Evolutionary conservation across 2,329 filamentous ascomycete species (phyloP), one percentile per base, ranked within the genome.

Genomic region (Metarhizium guizhouense): DNA sequence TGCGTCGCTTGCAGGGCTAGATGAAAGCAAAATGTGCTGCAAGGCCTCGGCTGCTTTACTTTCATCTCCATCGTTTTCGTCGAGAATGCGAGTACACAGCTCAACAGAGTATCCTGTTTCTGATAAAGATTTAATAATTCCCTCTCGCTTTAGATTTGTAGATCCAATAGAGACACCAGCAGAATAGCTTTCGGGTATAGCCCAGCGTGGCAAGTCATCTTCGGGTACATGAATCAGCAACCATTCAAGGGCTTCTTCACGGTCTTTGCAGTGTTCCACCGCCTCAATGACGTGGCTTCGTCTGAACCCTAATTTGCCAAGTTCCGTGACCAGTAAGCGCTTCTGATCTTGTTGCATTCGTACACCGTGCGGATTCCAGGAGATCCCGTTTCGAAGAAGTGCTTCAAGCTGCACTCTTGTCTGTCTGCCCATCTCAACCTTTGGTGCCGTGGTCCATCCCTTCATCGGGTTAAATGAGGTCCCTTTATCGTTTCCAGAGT

Each of bases 171-270:
- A 90, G 30, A 97, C 86, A 25, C 94, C 94, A 32, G 92, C 93
- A 11, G 88, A 85, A 68, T 99, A 99, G 58, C 86, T 88, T 71
- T 95, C 92, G 0, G 94, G 94, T 47, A 99, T 75, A 63, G 90
- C 90, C 91, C 93, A 97, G 6, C 82, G 77, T 1, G 94, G 94
- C n/a, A 97, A 75, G 65, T 97, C 94, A 67, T 99, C 94, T 67
- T 99, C 94, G 1, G 94, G 94, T 2, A 99, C 91, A 70, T 99
- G 93, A 53, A 97, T 92, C 51, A 99, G 80, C 16, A 99, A 79
- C 94, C 94, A 99, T 69, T 97, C 93, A 2, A 99, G 78, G 16
- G 90, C 86, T 72, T 99, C 94, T 68, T 96, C 92, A 34, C 87
- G 81, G 67, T 96, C 91, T 69, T 93, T 95, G 74, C 92, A 96